Evolutionary conservation across 2,329 filamentous ascomycete genomes (phyloP).

Genomic region (Colletotrichum eleusines): DNA sequence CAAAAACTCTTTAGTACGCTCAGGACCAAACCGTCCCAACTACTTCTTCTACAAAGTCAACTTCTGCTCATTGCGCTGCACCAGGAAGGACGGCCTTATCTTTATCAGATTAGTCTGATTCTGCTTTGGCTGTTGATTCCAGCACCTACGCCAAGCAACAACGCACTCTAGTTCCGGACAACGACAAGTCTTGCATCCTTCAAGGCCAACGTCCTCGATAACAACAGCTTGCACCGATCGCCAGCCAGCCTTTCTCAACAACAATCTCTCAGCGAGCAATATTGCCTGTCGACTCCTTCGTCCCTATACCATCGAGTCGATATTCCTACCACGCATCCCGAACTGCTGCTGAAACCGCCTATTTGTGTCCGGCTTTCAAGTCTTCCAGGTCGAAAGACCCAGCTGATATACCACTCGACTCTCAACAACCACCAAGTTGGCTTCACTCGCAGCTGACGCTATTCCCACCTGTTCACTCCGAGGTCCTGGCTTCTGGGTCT

Average conservation of each 20-base stretch:
- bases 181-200: conserved; percentile 22
- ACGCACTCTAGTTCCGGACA: conserved; percentile 15
- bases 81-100: conserved; percentile 1
- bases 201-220: conserved; percentile 4
- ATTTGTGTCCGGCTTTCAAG: neutral
- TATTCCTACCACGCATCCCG: neutral
- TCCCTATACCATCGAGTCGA: neutral
- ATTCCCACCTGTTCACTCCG: conserved; percentile 88
- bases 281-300: neutral
- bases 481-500: conserved; percentile 93
- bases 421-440: conserved; percentile 87
- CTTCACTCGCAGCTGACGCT: conserved; percentile 80
- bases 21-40: conserved; percentile 25
- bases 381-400: conserved; percentile 39
- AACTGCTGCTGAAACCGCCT: neutral
- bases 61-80: conserved; percentile 18
- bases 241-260: neutral
- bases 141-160: neutral
- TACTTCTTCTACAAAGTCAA: conserved; percentile 12
- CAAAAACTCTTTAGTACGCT: conserved; percentile 3
- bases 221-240: conserved; percentile 9
- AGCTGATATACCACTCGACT: conserved; percentile 43
- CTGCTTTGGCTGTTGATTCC: neutral
- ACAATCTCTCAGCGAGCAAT: neutral
- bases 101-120: conserved; percentile 28